These are phyloP conservation scores for Globisporangium nagaii DNA, from an alignment of 352 stramenopile species.

Conservation along the genomic window DNA sequence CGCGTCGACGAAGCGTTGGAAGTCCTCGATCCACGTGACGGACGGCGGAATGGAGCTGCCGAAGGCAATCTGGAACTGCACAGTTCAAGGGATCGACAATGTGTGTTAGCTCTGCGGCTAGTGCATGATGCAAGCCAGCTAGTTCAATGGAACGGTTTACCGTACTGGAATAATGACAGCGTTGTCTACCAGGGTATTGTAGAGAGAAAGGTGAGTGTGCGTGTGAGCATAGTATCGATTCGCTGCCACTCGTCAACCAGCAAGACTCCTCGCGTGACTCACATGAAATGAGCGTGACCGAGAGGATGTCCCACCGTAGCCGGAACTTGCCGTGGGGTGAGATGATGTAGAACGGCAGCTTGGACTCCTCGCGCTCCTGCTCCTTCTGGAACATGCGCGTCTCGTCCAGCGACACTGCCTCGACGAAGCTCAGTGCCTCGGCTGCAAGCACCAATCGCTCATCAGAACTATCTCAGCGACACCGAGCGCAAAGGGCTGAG, in stretches of 20 bases:
- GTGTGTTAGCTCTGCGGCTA: conserved; percentile 3
- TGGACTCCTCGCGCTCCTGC: conserved; percentile 78
- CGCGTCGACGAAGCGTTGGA: conserved; percentile 52
- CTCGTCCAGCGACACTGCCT: conserved; percentile 67
- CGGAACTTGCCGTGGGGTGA: conserved; percentile 73
- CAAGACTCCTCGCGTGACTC: too few relatives aligned
- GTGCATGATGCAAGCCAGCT: not conserved
- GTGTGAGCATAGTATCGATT: too few relatives aligned
- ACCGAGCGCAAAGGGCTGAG: not conserved
- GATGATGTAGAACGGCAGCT: conserved; percentile 70
- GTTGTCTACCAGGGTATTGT: conserved; percentile 72
- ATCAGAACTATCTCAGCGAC: not conserved
- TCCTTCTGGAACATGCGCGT: conserved; percentile 87
- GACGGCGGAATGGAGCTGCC: conserved; percentile 14
- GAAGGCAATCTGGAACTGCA: conserved; percentile 73
- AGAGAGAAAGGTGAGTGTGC: too few relatives aligned
- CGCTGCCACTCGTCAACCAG: too few relatives aligned
- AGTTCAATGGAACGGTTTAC: not conserved
- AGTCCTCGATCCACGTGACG: conserved; percentile 28
- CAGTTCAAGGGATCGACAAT: not conserved
- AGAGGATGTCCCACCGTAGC: conserved; percentile 70
- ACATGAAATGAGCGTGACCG: conserved; percentile 71
- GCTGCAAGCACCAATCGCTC: conserved; percentile 18
- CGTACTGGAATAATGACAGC: conserved; percentile 58
- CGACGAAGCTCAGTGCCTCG: conserved; percentile 73